Evolutionary conservation across 2,329 filamentous ascomycete species (phyloP), one percentile per base, ranked within the genome.

Genomic region (Epichloe gansuensis): DNA sequence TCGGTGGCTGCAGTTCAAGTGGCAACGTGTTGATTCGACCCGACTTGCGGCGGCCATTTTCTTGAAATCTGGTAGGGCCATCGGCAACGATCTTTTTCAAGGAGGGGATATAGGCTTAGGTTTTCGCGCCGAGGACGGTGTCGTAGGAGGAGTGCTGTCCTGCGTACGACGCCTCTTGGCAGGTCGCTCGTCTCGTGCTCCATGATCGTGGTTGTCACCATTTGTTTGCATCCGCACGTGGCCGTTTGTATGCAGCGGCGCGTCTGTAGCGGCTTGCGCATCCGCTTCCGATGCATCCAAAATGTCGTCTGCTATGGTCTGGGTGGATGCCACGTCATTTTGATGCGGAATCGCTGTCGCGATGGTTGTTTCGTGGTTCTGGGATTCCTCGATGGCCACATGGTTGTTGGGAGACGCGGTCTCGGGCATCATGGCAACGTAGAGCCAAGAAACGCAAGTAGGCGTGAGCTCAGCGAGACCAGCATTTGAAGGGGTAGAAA

Each of bases 61-160:
- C 80, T 46, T 86, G 79, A 65, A 94, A 91, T 0, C 87, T 86
- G 3, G 91, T 93, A 23, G 93, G 93, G 0, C 93, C 93, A 31
- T 95, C 87, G 42, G 86, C 88, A 54, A 79, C 79, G 57, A 87
- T 79, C 63, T 82, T 88, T 73, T 93, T 97, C 93, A 98, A 23
- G 93, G 93, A 58, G 93, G 93, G 57, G 91, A 97, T 55, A 78
- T 75, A 51, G 73, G 71, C 52, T 71, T 71, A 0, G 57, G 55
- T 54, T 70, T 83, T 74, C 62, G 68, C 62, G 56, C 73, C 68
- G 61, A 54, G 54, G 67, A 62, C 47, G 58, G 67, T 63, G n/a
- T 41, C 5, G 51, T 55, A 0, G 62, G 63, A 37, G 74, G 72
- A 25, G 71, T 76, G 56, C 66, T 64, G 9, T 76, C 72, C 56